Evolutionary conservation across 345 rosid species (phyloP), one percentile per base, ranked within the genome.

Genomic region (Dimocarpus longan): DNA sequence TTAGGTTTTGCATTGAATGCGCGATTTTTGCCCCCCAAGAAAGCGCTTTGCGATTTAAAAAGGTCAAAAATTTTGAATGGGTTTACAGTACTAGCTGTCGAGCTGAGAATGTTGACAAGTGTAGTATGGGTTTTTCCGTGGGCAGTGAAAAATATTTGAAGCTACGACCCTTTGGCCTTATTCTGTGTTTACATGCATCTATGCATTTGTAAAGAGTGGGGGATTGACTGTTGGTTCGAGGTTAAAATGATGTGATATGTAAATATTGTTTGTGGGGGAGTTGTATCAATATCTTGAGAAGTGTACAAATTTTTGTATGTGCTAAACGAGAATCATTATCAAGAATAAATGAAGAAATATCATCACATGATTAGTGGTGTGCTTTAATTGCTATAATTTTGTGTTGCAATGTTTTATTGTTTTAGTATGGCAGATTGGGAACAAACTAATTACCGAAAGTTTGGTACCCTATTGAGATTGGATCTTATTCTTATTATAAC

Each of bases 251-350:
- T 32, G 37, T 32, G 13, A 11, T 50, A 18, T 50, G 56, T 50
- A 50, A 18, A 50, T 50, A 50, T 50, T 50, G 56, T 18, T 57
- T 19, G 63, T 57, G 26, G 63, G 8, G 10, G 63, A 18, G 63
- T 57, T 57, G 63, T 57, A 57, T n/a, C 56, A 5, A 6, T 57
- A n/a, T 66, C 12, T 15, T n/a, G 42, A 66, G 9, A 32, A 26
- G 69, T 66, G 69, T 66, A 66, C 69, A 66, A 26, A 66, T 66
- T 66, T 66, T 66, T 11, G n/a, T 37, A 1, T 46, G 52, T 46
- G 52, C 12, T 3, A 32, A 32, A 10, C 28, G 2, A 62, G 10
- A 11, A 21, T 62, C 66, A 37, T 62, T 8, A 22, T 62, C 6
- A 62, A 62, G 5, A 59, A 22, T 50, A 50, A 50, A 50, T 50